Conservation (phyloP, 352 stramenopile species). For the Pythium sukuiense region DNA sequence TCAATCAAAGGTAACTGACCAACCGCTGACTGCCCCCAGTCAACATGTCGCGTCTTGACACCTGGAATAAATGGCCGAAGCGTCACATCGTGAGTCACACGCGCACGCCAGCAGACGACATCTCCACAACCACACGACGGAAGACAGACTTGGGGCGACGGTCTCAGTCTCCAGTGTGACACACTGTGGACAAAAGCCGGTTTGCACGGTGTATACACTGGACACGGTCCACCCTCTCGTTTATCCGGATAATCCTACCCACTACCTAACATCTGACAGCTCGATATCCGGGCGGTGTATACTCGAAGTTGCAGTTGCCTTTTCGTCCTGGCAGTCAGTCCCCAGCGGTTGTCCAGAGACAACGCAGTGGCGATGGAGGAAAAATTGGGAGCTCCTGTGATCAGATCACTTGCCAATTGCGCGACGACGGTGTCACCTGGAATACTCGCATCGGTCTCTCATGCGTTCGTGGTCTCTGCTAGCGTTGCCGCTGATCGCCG, state of each 20-base stretch:
- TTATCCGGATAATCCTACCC: not conserved
- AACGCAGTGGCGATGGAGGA: not conserved
- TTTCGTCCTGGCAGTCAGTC: not conserved
- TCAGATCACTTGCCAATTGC: not conserved
- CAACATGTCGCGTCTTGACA: not conserved
- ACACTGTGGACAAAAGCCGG: not conserved
- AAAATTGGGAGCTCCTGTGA: not conserved
- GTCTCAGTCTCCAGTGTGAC: not conserved
- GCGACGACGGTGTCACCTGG: not conserved
- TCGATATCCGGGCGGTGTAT: not conserved
- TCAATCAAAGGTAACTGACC: no score
- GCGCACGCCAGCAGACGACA: not conserved
- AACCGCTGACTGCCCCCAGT: no score
- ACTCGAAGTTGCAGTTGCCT: conserved; percentile 1
- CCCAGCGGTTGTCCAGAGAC: not conserved
- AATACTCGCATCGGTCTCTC: not conserved
- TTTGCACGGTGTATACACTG: not conserved
- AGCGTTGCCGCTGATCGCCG: not conserved
- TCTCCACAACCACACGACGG: no score
- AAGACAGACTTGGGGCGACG: not conserved
- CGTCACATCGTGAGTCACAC: not conserved
- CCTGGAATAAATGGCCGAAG: not conserved
- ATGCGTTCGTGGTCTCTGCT: not conserved
- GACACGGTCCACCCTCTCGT: not conserved
- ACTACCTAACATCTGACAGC: not conserved